A percentile compares a stretch with the other conserved stretches of the same genome.
Evolutionary conservation across 2,329 filamentous ascomycete species (phyloP).

Genomic region (Aschersonia sp.): DNA sequence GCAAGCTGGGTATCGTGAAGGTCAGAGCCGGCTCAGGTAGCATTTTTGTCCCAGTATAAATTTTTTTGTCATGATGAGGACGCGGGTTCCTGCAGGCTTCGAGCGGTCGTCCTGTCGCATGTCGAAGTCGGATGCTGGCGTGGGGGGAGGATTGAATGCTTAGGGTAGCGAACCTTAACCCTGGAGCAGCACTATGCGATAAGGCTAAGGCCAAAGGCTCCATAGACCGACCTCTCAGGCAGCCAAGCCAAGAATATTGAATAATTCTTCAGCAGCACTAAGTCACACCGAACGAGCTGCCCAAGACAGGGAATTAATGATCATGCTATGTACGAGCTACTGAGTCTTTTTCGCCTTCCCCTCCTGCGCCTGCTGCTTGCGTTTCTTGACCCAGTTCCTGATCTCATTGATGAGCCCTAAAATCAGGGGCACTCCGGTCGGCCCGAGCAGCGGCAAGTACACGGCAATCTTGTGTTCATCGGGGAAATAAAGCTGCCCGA

Average conservation of each 20-base stretch:
- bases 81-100: no score
- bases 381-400: slow-evolving; percentile 41
- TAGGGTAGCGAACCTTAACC: no score
- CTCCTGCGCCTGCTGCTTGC: slow-evolving; percentile 26
- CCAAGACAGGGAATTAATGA: no score
- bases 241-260: no score
- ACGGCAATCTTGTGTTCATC: slow-evolving; percentile 98
- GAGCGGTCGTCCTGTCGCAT: not conserved
- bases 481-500: slow-evolving; percentile 94
- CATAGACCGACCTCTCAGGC: no score
- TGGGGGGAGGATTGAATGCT: no score
- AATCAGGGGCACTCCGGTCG: slow-evolving; percentile 76
- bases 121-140: not conserved
- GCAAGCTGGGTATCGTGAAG: slow-evolving; percentile 71
- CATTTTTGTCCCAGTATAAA: slow-evolving; percentile 18
- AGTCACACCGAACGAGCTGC: no score
- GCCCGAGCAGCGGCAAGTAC: slow-evolving; percentile 81
- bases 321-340: slow-evolving; percentile 5
- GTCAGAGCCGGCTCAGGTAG: slow-evolving; percentile 43
- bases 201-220: no score
- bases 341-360: slow-evolving; percentile 23
- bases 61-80: not conserved
- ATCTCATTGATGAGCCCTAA: slow-evolving; percentile 75
- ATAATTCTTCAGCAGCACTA: no score
- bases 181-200: no score